Base-by-base conservation (phyloP, 257 asterid species). In the Solanum appendiculatum region DNA sequence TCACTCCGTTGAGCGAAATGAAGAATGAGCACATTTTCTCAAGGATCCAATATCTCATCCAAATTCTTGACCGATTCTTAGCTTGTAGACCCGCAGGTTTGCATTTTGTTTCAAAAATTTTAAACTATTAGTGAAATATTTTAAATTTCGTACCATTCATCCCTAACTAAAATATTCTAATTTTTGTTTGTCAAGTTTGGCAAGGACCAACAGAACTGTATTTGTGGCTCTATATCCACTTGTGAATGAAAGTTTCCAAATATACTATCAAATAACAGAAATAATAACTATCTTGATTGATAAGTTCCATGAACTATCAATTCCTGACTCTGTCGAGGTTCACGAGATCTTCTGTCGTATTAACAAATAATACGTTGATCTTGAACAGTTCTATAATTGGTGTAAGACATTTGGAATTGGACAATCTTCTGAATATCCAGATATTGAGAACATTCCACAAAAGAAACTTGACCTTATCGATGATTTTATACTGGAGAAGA, bases 51-150 rank as follows among this genome's bases (percentile, higher is more conserved):
- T 95, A 92, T 88, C 90, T 93, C 4, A 92, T 95, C 93, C 96
- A 97, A 77, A 93, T 95, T 89, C 95, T 95, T 20, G 98, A 96
- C 12, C 91, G 98, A 88, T 92, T 97, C 81, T 75, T 97, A 37
- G 91, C 96, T 20, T 97, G 99, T 88, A 93, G 91, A 72, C 99
- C 99, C 9, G 88, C 99, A 87, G 99, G 99, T 96, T 25, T 4
- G 88, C 56, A 2, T 87, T 10, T n/a, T 5, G 33, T 15, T 23
- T 6, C 18, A 1, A 31, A 27, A 33, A 9, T 27, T 42, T 70
- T 9, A 6, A 20, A 70, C 15, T 23, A 5, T 60, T 51, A 56
- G 14, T 9, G 4, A 23, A 33, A 27, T n/a, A n/a, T n/a, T n/a
- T n/a, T n/a, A n/a, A n/a, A n/a, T n/a, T n/a, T n/a, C n/a, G n/a